Evolutionary conservation across 1,284 basidiomycete genomes (phyloP), one percentile per base, ranked within the genome.

Genomic region (Leucocoprinus gongylophorus): DNA sequence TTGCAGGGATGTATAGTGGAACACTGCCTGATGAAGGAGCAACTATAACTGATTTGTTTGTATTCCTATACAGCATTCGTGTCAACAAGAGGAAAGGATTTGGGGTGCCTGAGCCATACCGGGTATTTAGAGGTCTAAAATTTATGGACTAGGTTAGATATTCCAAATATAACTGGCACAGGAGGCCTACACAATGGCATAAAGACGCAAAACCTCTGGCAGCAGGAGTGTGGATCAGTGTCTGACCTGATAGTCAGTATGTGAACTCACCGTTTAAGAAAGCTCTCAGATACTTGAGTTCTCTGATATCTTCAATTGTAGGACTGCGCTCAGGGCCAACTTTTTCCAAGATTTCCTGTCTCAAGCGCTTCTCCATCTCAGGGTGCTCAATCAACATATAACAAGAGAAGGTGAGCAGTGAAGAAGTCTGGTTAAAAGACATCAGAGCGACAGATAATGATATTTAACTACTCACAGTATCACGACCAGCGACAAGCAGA

Each of bases 401-500:
- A 10, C 53, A 15, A 1, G 50, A 33, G 39, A 33, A 57, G 1
- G 51, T 53, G 9, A 46, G 18, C 9, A 40, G 17, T 26, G 44
- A 20, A 8, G 49, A 44, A 7, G 54, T 58, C 58, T 50, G 20
- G 23, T 13, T 26, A 3, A 3, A 26, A 26, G 23, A 37, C 49
- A 56, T 43, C 10, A 54, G 13, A 2, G 48, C 69, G 33, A 68
- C 18, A 48, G 18, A n/a, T n/a, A n/a, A n/a, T n/a, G n/a, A n/a
- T n/a, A n/a, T n/a, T n/a, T 26, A 52, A 35, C 8, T 2, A 45
- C 32, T 29, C 12, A 75, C 76, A 9, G 76, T 78, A 55, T 79
- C 76, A 9, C 77, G 67, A 9, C 72, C 75, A 3, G 77, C 76
- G 15, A 76, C 69, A 50, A 76, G 63, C 9, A 79, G 69, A 46